Percentiles rank a stretch among this genome's conserved stretches.
These are phyloP conservation scores for Sporisorium graminicola DNA, from an alignment of 1,284 basidiomycete species.

Conservation along the genomic window DNA sequence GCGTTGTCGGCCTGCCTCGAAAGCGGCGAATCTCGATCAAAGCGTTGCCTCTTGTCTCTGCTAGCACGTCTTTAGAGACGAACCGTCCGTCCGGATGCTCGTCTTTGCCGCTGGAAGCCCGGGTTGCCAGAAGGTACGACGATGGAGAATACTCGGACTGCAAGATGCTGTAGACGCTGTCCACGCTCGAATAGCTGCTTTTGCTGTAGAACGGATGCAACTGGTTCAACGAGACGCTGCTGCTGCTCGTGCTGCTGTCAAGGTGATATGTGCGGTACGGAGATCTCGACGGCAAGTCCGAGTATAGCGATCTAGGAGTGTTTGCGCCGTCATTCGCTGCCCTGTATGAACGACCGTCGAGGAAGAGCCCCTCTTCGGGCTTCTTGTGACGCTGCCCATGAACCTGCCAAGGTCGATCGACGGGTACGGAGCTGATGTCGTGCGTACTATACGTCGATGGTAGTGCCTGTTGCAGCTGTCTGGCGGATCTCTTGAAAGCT, in stretches of 20 bases:
- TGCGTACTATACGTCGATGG: conserved; percentile 6
- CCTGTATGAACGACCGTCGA: background rate
- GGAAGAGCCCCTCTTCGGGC: background rate
- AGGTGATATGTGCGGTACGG: background rate
- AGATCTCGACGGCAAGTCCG: background rate
- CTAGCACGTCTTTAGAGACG: conserved; percentile 7
- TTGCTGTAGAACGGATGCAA: conserved; percentile 4
- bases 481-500: background rate
- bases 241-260: conserved; percentile 1
- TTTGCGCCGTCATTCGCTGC: background rate
- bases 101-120: background rate
- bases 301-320: background rate
- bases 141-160: background rate
- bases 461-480: background rate
- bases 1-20: conserved; percentile 17
- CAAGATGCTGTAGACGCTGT: conserved; percentile 3
- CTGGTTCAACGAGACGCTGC: background rate
- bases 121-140: background rate
- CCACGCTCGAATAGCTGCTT: background rate
- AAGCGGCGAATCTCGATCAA: conserved; percentile 15
- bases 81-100: background rate
- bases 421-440: conserved; percentile 4
- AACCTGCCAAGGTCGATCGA: background rate
- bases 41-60: background rate
- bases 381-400: background rate